These are phyloP conservation scores for Verticillium isaacii DNA, from an alignment of 2,329 filamentous ascomycete genomes.

Conservation along the genomic window DNA sequence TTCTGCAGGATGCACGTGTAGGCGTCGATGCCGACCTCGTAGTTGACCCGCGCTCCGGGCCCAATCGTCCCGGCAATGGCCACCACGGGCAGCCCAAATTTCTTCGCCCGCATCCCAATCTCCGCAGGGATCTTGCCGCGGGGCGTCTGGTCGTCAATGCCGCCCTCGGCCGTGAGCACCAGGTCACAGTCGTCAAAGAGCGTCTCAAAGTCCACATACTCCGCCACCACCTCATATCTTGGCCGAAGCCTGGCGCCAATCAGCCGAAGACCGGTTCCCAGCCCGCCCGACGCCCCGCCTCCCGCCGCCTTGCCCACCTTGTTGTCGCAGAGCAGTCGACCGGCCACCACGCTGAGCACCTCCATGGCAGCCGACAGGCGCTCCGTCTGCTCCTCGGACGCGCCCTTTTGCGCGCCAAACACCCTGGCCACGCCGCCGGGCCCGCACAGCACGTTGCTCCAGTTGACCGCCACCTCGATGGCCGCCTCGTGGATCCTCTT, in stretches of 20 bases:
- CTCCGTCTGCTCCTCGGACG: slow-evolving; percentile 35
- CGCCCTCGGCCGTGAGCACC: slow-evolving; percentile 48
- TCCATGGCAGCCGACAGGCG: slow-evolving; percentile 37
- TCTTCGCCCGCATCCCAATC: slow-evolving; percentile 41
- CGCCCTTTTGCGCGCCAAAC: slow-evolving; percentile 48
- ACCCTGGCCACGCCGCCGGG: slow-evolving; percentile 41
- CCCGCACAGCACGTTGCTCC: slow-evolving; percentile 46
- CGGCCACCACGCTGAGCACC: slow-evolving; percentile 29
- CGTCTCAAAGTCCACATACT: slow-evolving; percentile 41
- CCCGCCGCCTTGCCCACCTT: slow-evolving; percentile 33
- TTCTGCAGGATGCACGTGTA: slow-evolving; percentile 27
- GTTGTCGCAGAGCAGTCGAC: slow-evolving; percentile 25
- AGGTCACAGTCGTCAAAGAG: slow-evolving; percentile 43
- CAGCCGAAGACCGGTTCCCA: slow-evolving; percentile 45
- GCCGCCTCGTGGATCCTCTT: slow-evolving; percentile 25
- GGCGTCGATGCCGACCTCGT: slow-evolving; percentile 26
- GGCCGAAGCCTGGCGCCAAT: slow-evolving; percentile 40
- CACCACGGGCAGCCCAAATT: slow-evolving; percentile 37
- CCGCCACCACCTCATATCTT: slow-evolving; percentile 43
- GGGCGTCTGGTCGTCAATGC: slow-evolving; percentile 45
- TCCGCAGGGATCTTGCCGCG: slow-evolving; percentile 49
- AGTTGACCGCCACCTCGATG: slow-evolving; percentile 47
- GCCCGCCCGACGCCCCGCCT: slow-evolving; percentile 45
- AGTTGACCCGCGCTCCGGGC: slow-evolving; percentile 24
- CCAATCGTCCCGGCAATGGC: slow-evolving; percentile 32